phyloP scores from a whole-genome alignment of 2,329 filamentous ascomycete genomes.

The Xylariaceae sp. region DNA sequence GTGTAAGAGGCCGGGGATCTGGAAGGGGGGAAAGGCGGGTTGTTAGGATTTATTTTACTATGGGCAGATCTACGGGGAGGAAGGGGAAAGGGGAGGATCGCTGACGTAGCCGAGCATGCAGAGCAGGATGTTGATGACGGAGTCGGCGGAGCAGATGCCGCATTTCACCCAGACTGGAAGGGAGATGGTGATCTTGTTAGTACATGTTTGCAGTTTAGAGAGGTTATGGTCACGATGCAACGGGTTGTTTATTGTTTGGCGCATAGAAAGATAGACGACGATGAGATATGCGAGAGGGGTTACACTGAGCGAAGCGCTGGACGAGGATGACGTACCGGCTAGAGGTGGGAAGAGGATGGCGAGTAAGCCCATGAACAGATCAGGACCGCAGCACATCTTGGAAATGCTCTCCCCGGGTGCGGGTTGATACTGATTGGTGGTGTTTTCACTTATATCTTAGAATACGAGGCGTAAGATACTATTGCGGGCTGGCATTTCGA shows the following conservation, averaged over 20 bases:
- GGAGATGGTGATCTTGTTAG: conserved; percentile 28
- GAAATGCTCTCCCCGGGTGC: not conserved
- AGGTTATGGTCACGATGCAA: not conserved
- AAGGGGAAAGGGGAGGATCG: conserved; percentile 23
- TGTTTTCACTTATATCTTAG: too few species aligned
- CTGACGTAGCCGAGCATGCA: conserved; percentile 65
- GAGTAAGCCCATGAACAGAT: conserved; percentile 59
- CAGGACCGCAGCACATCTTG: conserved; percentile 55
- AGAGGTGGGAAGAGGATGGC: conserved; percentile 62
- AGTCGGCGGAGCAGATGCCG: conserved; percentile 88
- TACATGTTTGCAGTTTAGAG: not conserved
- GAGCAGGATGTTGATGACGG: conserved; percentile 90
- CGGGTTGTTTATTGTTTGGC: not conserved
- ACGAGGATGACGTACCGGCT: conserved; percentile 47
- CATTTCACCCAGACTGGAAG: conserved; percentile 87
- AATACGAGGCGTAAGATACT: too few species aligned
- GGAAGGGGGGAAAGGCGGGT: not conserved
- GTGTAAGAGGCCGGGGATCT: conserved; percentile 83
- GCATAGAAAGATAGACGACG: not conserved
- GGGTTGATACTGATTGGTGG: too few species aligned
- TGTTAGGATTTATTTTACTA: not conserved
- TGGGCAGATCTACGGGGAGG: conserved; percentile 20
- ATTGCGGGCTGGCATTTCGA: too few species aligned
- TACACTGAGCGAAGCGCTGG: not conserved
- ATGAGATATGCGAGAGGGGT: not conserved